A percentile compares a stretch with the other conserved stretches of the same genome.
Conservation (phyloP, 768 basidiomycete species). For the Pleurotus pulmonarius region DNA sequence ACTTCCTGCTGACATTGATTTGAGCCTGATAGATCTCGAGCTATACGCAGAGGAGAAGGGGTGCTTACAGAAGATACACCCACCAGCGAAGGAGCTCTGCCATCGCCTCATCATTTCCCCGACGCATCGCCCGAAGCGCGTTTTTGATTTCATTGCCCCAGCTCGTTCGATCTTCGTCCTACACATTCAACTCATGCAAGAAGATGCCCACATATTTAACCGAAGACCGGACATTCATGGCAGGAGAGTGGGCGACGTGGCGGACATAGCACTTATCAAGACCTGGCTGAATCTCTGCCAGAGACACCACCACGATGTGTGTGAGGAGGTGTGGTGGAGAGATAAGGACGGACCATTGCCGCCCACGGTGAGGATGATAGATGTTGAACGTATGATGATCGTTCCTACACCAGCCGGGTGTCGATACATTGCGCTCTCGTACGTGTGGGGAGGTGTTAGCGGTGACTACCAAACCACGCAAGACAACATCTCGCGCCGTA, state of each 20-base stretch:
- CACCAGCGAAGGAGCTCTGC: neutral
- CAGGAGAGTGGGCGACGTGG: neutral
- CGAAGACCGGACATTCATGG: neutral
- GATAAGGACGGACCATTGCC: neutral
- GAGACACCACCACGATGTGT: neutral
- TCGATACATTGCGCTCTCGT: neutral
- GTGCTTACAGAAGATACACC: neutral
- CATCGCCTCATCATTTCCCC: neutral
- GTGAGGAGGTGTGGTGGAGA: constrained; percentile 3
- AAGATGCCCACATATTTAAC: neutral
- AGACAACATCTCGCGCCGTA: neutral
- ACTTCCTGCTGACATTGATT: neutral
- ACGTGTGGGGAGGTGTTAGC: constrained; percentile 4
- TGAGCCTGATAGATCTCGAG: neutral
- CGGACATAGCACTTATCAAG: neutral
- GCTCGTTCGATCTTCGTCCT: neutral
- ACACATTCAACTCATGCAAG: neutral
- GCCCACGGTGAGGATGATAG: constrained; percentile 4
- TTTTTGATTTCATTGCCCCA: neutral
- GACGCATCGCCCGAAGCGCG: neutral
- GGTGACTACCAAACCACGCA: neutral
- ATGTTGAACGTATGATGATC: neutral
- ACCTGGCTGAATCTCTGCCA: neutral
- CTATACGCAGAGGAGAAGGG: neutral
- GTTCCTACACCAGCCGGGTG: neutral